Conservation (phyloP, 805 yeast species). For the Candida ipomoeae region DNA sequence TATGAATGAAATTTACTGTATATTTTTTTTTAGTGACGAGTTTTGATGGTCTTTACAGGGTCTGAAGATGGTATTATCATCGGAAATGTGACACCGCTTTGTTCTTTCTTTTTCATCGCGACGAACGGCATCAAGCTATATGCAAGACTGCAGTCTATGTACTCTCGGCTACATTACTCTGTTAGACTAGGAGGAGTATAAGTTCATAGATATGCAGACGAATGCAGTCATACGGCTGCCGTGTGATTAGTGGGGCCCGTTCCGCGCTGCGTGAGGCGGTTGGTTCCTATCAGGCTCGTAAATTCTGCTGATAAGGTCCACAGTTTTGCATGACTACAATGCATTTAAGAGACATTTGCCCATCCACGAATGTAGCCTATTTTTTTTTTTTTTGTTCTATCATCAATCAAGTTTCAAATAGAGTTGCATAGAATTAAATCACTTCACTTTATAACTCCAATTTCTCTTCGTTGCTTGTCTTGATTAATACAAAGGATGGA, state of each 20-base stretch:
- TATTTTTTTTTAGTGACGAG: not conserved
- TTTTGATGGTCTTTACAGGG: not conserved
- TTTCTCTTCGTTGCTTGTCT: not conserved
- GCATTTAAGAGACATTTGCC: constrained; percentile 1
- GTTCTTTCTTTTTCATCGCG: not conserved
- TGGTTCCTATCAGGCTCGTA: constrained; percentile 2
- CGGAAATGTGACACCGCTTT: not conserved
- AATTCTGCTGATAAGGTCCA: constrained; percentile 5
- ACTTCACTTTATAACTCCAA: not conserved
- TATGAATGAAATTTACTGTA: not conserved
- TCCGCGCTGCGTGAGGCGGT: not conserved
- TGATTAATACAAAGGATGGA: constrained; percentile 12
- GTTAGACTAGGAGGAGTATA: not conserved
- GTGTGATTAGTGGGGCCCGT: constrained; percentile 1
- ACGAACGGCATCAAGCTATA: not conserved
- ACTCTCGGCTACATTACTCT: not conserved
- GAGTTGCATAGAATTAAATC: not conserved
- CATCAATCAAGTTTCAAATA: not conserved
- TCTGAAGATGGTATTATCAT: not conserved
- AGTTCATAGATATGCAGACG: not conserved
- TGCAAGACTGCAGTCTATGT: not conserved
- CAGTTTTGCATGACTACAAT: not conserved
- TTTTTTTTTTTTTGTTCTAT: not conserved
- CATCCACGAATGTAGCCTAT: not conserved
- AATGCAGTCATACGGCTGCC: constrained; percentile 2